phyloP scores from a whole-genome alignment of 208 protist species.

The Naegleria gruberi region DNA sequence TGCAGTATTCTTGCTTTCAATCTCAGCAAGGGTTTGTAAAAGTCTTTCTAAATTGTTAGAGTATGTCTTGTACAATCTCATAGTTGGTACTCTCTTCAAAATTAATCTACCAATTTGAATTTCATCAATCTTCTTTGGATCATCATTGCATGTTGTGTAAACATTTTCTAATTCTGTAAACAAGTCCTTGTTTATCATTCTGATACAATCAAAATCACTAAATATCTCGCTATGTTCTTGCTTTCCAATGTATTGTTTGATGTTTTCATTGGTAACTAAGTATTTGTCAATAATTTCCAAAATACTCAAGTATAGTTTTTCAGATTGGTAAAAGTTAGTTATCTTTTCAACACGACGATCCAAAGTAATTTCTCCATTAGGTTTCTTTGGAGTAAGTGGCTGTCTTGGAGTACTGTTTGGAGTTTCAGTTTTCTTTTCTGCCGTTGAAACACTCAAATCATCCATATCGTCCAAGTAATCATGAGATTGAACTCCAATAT shows the following conservation, averaged over 20 bases:
- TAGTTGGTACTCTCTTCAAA: background rate
- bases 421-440: background rate
- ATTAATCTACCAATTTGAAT: background rate
- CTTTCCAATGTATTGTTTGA: background rate
- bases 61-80: slow-evolving; percentile 12
- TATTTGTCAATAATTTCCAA: background rate
- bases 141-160: no score
- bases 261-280: background rate
- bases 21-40: background rate
- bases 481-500: background rate
- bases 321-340: background rate
- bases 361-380: background rate
- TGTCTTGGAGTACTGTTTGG: background rate
- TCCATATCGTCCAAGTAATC: background rate
- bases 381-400: background rate
- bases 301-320: background rate
- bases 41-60: background rate
- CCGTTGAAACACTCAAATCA: background rate
- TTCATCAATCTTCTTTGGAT: background rate
- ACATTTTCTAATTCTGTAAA: background rate
- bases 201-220: slow-evolving; percentile 2
- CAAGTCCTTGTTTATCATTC: slow-evolving; percentile 15
- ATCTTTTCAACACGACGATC: background rate
- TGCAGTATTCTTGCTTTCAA: background rate
- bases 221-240: background rate